Evolutionary conservation across 768 basidiomycete genomes (phyloP), one percentile per base, ranked within the genome.

Genomic region (Phylloporus scabripes): DNA sequence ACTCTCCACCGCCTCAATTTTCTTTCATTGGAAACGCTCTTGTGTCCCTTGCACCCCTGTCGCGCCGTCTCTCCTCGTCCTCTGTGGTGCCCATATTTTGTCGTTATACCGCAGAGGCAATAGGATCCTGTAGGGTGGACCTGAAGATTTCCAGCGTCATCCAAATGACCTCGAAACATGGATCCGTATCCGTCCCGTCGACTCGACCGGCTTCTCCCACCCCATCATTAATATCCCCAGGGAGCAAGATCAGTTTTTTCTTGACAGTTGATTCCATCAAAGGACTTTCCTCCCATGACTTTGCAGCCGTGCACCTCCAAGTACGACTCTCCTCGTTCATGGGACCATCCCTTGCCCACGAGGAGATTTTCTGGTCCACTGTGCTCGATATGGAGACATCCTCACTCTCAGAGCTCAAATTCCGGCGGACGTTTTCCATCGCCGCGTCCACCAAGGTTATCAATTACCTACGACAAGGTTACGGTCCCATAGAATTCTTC

Each of bases 71-170:
- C 32, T 85, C 89, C 3, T 87, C 83, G 1, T 75, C 78, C 3
- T 82, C 81, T n/a, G 79, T 76, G 0, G 80, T 89, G 14, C 92
- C 93, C 1, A 92, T 99, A 61, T 91, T 92, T 65, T 95, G 92
- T 62, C 82, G 88, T 28, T 95, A 94, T 61, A 96, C 93, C 1
- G 79, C 91, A 41, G 95, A 97, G 63, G 94, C 94, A 1, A 92
- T 97, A 55, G 96, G 95, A 1, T 92, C 91, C 23, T 97, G 94
- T 70, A 82, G 92, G 20, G 75, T 96, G 46, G 83, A 86, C 55
- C 76, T 96, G 68, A 89, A 83, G 69, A 78, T 92, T 38, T 77
- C 87, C 55, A 90, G 82, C 53, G 79, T 88, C 33, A 71, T 81
- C 23, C 63, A 63, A 41, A 65, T 80, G 36, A 74, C 85, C 2